phyloP scores from a whole-genome alignment of 805 yeast genomes.

The Schwanniomyces sp. region DNA sequence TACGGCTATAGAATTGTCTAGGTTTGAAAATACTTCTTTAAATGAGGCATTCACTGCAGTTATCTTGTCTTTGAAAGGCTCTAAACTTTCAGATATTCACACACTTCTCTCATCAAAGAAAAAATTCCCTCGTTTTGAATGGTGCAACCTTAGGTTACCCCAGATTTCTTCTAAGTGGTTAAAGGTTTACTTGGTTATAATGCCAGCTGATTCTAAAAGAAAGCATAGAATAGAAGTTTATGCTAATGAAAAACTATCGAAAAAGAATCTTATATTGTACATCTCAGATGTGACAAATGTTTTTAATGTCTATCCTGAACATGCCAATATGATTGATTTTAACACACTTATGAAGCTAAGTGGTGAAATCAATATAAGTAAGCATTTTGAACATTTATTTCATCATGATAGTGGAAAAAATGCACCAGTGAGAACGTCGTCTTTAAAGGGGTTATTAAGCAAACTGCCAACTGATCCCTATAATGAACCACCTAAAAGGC shows the following conservation, averaged over 20 bases:
- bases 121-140: constrained; percentile 51
- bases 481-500: not conserved
- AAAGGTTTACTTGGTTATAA: constrained; percentile 49
- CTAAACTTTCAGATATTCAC: constrained; percentile 56
- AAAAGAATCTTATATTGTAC: constrained; percentile 53
- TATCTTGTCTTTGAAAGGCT: constrained; percentile 56
- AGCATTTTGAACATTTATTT: constrained; percentile 33
- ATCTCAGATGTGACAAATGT: constrained; percentile 44
- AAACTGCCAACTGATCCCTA: constrained; percentile 12
- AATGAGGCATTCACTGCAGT: constrained; percentile 69
- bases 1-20: constrained; percentile 52
- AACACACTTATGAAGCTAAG: constrained; percentile 56
- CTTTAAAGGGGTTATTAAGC: constrained; percentile 4
- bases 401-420: constrained; percentile 10
- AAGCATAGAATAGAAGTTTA: constrained; percentile 57
- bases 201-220: constrained; percentile 46
- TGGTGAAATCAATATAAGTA: constrained; percentile 54
- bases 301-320: constrained; percentile 61
- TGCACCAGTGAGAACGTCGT: constrained; percentile 13
- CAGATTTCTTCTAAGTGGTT: constrained; percentile 60
- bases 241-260: constrained; percentile 45
- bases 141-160: constrained; percentile 64
- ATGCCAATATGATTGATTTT: constrained; percentile 54
- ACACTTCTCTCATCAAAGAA: constrained; percentile 52
- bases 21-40: constrained; percentile 54